Conservation (phyloP, 129 eudicot species). For the Heracleum sosnowskyi region DNA sequence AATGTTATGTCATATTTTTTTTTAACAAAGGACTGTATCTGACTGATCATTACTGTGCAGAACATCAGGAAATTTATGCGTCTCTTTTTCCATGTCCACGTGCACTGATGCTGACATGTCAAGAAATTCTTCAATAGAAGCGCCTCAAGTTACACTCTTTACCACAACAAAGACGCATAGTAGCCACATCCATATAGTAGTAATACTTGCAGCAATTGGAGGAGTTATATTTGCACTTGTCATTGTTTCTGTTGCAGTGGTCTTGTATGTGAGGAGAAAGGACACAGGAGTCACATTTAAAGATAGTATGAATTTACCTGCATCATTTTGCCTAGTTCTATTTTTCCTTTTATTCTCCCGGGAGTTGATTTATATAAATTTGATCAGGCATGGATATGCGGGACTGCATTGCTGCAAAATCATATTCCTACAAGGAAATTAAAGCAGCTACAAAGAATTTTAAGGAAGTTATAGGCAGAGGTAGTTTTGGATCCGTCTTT, state of each 20-base stretch:
- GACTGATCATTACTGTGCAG: constrained; percentile 31
- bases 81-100: constrained; percentile 45
- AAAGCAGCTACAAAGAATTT: constrained; percentile 77
- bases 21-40: neutral
- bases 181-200: constrained; percentile 42
- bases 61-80: constrained; percentile 81
- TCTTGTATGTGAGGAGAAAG: constrained; percentile 38
- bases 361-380: constrained; percentile 6
- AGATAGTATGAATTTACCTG: constrained; percentile 24
- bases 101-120: constrained; percentile 36
- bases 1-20: neutral
- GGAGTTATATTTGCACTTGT: constrained; percentile 39
- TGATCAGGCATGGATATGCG: constrained; percentile 38
- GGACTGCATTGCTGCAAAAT: constrained; percentile 51
- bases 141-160: constrained; percentile 72
- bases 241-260: constrained; percentile 25
- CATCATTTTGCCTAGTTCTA: neutral
- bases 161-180: constrained; percentile 42
- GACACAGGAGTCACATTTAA: constrained; percentile 18
- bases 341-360: neutral
- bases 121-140: constrained; percentile 47
- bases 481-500: constrained; percentile 85
- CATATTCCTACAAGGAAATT: constrained; percentile 72
- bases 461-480: constrained; percentile 71
- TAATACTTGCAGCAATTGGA: constrained; percentile 58